phyloP scores from a whole-genome alignment of 2,329 filamentous ascomycete genomes.

The Venturia pyrina region DNA sequence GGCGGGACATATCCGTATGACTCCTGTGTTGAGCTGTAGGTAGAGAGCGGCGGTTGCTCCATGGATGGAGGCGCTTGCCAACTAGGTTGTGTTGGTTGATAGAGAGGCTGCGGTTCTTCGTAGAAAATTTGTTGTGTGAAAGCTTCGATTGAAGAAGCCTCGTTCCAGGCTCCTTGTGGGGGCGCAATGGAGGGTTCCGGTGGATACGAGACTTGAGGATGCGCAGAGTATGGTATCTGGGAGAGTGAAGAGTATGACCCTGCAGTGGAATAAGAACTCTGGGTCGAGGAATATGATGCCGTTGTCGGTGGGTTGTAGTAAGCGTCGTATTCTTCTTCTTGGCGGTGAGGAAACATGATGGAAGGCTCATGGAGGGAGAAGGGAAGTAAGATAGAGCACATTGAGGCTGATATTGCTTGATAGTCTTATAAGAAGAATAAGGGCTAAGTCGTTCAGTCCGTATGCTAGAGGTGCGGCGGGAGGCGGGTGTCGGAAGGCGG shows the following conservation, averaged over 20 bases:
- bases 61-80: neutral
- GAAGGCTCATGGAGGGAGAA: neutral
- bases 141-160: neutral
- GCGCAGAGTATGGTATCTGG: neutral
- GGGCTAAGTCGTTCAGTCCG: neutral
- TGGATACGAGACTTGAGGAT: neutral
- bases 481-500: conserved; percentile 1
- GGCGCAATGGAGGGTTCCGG: neutral
- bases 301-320: neutral
- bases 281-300: neutral
- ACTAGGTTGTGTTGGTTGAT: neutral
- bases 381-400: conserved; percentile 1
- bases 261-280: neutral
- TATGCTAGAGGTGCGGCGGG: conserved; percentile 1
- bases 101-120: conserved; percentile 6
- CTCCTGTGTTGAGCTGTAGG: neutral
- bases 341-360: conserved; percentile 4
- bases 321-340: neutral
- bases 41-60: neutral
- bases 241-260: neutral
- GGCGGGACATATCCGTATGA: neutral
- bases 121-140: conserved; percentile 4
- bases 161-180: neutral
- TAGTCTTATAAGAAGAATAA: neutral
- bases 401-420: neutral